Evolutionary conservation across 257 asterid species (phyloP).

Genomic region (Gentiana macrophylla): DNA sequence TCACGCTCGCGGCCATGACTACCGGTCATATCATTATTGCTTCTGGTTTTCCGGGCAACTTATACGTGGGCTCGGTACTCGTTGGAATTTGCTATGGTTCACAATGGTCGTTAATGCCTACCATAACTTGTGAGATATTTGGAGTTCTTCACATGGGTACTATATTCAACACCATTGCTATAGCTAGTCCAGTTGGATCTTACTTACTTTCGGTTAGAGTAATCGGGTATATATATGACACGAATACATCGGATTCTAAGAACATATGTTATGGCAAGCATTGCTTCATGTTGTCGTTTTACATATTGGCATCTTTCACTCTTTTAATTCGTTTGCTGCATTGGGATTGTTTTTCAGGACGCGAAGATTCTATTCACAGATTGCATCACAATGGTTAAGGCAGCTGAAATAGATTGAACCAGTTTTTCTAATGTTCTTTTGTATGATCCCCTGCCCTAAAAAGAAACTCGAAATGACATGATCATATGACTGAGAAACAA

Average conservation of each 20-base stretch:
- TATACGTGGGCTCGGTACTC: conserved; percentile 56
- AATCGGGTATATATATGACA: conserved; percentile 66
- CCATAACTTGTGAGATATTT: conserved; percentile 61
- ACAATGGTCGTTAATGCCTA: conserved; percentile 94
- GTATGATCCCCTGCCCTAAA: too few relatives aligned
- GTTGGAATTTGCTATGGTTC: conserved; percentile 85
- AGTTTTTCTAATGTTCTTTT: not conserved
- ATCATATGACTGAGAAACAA: too few relatives aligned
- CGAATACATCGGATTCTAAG: conserved; percentile 28
- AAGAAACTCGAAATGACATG: too few relatives aligned
- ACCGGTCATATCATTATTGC: conserved; percentile 59
- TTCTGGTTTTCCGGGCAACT: conserved; percentile 52
- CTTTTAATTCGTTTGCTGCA: conserved; percentile 45
- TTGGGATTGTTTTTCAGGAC: conserved; percentile 47
- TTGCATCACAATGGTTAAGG: conserved; percentile 18
- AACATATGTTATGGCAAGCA: conserved; percentile 47
- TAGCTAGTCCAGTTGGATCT: conserved; percentile 71
- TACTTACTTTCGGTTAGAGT: conserved; percentile 66
- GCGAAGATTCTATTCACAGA: conserved; percentile 34
- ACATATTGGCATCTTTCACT: conserved; percentile 59
- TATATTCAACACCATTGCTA: conserved; percentile 65
- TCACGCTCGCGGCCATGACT: conserved; percentile 53
- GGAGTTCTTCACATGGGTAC: conserved; percentile 67
- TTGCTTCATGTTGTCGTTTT: conserved; percentile 60
- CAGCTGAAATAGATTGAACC: not conserved